A percentile compares a stretch with the other conserved stretches of the same genome.
Conservation (phyloP, 2,329 filamentous ascomycete genomes). For the Phialophora macrospora region DNA sequence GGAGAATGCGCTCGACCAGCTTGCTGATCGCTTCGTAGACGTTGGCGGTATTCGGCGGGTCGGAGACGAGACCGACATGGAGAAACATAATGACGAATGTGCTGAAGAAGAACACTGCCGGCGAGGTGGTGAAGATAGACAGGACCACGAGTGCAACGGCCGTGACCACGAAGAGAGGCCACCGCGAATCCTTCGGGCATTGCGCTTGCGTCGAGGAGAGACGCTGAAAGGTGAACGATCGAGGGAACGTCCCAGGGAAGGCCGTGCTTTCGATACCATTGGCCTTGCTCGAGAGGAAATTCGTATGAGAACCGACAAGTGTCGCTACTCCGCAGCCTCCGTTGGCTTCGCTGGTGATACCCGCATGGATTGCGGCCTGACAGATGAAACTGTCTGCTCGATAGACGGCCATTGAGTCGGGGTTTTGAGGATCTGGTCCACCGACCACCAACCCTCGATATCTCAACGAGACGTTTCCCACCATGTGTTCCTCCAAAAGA, state of each 20-base stretch:
- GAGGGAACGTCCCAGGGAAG: conserved; percentile 89
- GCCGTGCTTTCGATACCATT: conserved; percentile 76
- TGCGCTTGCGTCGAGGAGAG: conserved; percentile 61
- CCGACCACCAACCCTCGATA: conserved; percentile 60
- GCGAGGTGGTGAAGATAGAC: conserved; percentile 79
- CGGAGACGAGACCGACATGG: conserved; percentile 86
- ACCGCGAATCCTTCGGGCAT: conserved; percentile 76
- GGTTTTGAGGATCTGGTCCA: conserved; percentile 49
- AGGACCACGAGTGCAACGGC: conserved; percentile 77
- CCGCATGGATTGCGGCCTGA: conserved; percentile 80
- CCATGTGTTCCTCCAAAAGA: conserved; percentile 56
- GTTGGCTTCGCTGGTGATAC: conserved; percentile 70
- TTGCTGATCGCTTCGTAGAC: conserved; percentile 76
- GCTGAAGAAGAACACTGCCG: conserved; percentile 81
- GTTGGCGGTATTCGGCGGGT: conserved; percentile 73
- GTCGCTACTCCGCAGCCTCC: conserved; percentile 84
- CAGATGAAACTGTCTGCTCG: conserved; percentile 90
- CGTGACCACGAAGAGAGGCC: conserved; percentile 81
- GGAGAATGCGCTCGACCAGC: conserved; percentile 79
- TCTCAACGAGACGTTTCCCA: conserved; percentile 58
- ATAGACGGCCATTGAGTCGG: conserved; percentile 65
- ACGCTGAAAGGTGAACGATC: conserved; percentile 75
- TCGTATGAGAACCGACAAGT: conserved; percentile 69
- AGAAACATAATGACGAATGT: conserved; percentile 82
- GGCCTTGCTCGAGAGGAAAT: conserved; percentile 67